These are phyloP conservation scores for Gaertneriomyces sp. DNA, from an alignment of 192 early-diverging fungal species.

Conservation along the genomic window DNA sequence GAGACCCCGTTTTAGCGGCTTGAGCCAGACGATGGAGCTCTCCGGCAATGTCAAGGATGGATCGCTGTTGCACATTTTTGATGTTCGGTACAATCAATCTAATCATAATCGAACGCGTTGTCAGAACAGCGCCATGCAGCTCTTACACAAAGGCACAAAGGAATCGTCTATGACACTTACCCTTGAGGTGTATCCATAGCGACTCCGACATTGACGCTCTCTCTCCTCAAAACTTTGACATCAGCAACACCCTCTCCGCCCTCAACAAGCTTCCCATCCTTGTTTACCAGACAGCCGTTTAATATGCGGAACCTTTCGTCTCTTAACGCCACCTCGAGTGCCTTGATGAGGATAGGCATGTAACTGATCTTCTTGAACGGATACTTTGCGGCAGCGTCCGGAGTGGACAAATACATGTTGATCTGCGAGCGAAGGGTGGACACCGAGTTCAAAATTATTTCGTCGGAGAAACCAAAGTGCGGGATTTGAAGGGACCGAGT, in stretches of 20 bases:
- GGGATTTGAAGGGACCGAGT: slow-evolving; percentile 87
- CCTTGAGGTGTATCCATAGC: slow-evolving; percentile 98
- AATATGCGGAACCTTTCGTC: slow-evolving; percentile 72
- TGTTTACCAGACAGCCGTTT: slow-evolving; percentile 66
- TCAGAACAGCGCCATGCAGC: not conserved
- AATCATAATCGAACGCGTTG: not conserved
- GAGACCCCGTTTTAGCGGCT: slow-evolving; percentile 55
- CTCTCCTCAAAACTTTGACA: too few relatives aligned
- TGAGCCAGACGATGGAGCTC: slow-evolving; percentile 75
- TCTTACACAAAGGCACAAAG: not conserved
- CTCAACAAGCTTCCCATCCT: slow-evolving; percentile 16
- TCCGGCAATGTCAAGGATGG: slow-evolving; percentile 82
- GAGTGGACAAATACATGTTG: slow-evolving; percentile 56
- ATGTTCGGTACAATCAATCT: slow-evolving; percentile 88
- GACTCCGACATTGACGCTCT: slow-evolving; percentile 72
- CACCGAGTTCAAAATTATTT: slow-evolving; percentile 72
- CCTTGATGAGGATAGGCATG: slow-evolving; percentile 96
- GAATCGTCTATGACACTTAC: slow-evolving; percentile 26
- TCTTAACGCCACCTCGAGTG: slow-evolving; percentile 71
- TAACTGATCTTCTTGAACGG: slow-evolving; percentile 74
- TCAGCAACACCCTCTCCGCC: too few relatives aligned
- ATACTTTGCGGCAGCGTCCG: slow-evolving; percentile 33
- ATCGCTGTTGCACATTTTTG: slow-evolving; percentile 82
- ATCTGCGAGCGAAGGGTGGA: slow-evolving; percentile 61
- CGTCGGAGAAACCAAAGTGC: slow-evolving; percentile 92